Evolutionary conservation across 202 grass and related monocot genomes (phyloP), one percentile per base, ranked within the genome.

Genomic region (Panicum virgatum): DNA sequence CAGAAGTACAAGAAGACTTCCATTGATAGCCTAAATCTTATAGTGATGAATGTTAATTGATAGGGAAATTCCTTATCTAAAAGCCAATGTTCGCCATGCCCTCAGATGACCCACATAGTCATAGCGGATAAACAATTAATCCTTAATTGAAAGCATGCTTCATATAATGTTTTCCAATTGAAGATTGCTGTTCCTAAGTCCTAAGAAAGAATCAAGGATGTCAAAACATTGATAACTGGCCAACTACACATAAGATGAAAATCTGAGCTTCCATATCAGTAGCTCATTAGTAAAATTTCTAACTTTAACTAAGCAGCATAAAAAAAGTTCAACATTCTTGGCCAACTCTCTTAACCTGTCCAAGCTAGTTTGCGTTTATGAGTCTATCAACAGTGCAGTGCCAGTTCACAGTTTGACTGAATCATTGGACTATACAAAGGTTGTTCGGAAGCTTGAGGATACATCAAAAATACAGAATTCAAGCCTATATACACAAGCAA

Each of bases 311-410:
- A 44, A 54, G 26, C 44, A 57, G 20, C 72, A n/a, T 23, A 48
- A 68, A 68, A 22, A 81, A 69, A 32, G 18, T 19, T 44, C 40
- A 61, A 53, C 43, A 40, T 48, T 64, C 69, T 75, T 16, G 27
- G 37, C 29, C 54, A 42, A 72, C 45, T 54, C 37, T 79, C 34
- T 59, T 62, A 10, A 9, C 40, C 10, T 45, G 20, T 30, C 12
- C 44, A 32, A 68, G 18, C 63, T 50, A 81, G 60, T 52, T 54
- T 32, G 44, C 6, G 8, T 14, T 29, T 30, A 66, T 34, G 32
- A 4, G 32, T 34, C 32, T 5, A 34, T 34, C 3, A 3, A n/a
- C 11, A 39, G 19, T 48, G 25, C 74, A 47, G 44, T 11, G 12
- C 10, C 4, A 37, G 12, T 52, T 52, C 9, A 20, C 64, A 69